Conservation (phyloP, 208 protist genomes). For the Acanthamoeba royreba region DNA sequence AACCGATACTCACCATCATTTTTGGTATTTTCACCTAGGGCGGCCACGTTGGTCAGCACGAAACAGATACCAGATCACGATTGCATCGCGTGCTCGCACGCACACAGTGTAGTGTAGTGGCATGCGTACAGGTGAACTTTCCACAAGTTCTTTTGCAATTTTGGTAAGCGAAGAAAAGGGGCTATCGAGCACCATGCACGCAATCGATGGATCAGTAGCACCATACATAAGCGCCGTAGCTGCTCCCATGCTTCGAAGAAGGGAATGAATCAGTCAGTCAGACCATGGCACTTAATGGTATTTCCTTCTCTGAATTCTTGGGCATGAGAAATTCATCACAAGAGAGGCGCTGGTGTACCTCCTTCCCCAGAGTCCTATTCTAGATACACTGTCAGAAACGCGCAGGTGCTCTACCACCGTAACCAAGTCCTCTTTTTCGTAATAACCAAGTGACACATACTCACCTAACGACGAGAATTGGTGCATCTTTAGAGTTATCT, state of each 20-base stretch:
- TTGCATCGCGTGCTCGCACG: neutral
- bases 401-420: constrained; percentile 86
- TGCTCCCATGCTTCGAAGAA: constrained; percentile 90
- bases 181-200: constrained; percentile 90
- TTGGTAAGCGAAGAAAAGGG: constrained; percentile 88
- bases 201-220: constrained; percentile 85
- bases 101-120: neutral
- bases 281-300: constrained; percentile 71
- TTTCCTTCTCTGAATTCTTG: no score
- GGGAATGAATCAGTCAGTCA: constrained; percentile 78
- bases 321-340: neutral
- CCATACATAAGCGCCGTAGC: constrained; percentile 93
- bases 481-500: neutral
- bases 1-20: constrained; percentile 80
- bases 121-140: neutral
- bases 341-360: neutral
- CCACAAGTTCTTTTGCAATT: constrained; percentile 61
- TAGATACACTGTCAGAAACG: constrained; percentile 49
- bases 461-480: constrained; percentile 75
- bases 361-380: constrained; percentile 37
- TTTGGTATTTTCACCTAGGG: constrained; percentile 77
- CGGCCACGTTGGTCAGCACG: neutral
- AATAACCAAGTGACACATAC: constrained; percentile 93
- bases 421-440: constrained; percentile 91
- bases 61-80: no score